A percentile compares a stretch with the other conserved stretches of the same genome.
Evolutionary conservation across 345 rosid genomes (phyloP).

Genomic region (Lumnitzera littorea): DNA sequence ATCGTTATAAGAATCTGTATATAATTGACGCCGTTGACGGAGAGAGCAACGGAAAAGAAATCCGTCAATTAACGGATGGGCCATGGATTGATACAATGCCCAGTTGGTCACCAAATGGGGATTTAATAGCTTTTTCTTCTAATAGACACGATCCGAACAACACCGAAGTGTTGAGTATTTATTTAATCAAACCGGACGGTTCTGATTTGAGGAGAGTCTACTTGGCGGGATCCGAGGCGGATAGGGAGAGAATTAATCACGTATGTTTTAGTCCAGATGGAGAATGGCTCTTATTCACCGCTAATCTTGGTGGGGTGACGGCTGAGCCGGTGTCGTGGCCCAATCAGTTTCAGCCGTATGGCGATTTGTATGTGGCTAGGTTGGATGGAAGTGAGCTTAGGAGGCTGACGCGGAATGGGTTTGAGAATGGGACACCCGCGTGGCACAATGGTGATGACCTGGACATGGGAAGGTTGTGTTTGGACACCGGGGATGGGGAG

Average conservation of each 20-base stretch:
- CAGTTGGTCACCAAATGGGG: slow-evolving; percentile 68
- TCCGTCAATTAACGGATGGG: slow-evolving; percentile 60
- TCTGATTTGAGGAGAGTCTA: slow-evolving; percentile 48
- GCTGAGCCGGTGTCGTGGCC: slow-evolving; percentile 80
- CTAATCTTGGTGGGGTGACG: slow-evolving; percentile 52
- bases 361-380: slow-evolving; percentile 51
- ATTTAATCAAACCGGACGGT: slow-evolving; percentile 63
- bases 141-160: slow-evolving; percentile 56
- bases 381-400: slow-evolving; percentile 58
- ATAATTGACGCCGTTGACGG: slow-evolving; percentile 56
- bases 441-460: slow-evolving; percentile 39
- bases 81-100: slow-evolving; percentile 92
- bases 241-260: slow-evolving; percentile 77
- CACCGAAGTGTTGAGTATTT: slow-evolving; percentile 36
- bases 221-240: slow-evolving; percentile 46
- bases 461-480: slow-evolving; percentile 20
- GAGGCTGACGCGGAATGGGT: slow-evolving; percentile 84
- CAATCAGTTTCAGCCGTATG: slow-evolving; percentile 85
- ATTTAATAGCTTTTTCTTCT: slow-evolving; percentile 91
- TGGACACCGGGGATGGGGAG: slow-evolving; percentile 32
- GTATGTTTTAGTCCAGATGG: slow-evolving; percentile 67
- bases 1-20: slow-evolving; percentile 65
- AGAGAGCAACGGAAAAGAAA: slow-evolving; percentile 35
- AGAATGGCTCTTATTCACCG: slow-evolving; percentile 60
- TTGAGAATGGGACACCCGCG: slow-evolving; percentile 79